Evolutionary conservation across 148 eudicot genomes (phyloP).

Genomic region (Nepenthes mirabilis): DNA sequence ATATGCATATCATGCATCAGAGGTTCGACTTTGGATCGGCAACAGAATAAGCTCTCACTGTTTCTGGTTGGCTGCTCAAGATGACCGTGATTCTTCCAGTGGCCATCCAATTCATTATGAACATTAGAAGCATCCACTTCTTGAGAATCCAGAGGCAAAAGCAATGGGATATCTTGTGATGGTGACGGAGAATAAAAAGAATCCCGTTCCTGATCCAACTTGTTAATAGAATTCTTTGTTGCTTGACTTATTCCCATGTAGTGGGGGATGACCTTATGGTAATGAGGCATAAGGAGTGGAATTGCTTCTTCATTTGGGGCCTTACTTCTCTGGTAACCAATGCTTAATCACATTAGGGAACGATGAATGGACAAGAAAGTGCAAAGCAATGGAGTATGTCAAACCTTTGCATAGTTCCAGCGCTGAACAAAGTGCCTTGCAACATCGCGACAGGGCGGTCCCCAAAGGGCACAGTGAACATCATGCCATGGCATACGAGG

Average conservation of each 20-base stretch:
- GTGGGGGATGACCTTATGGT: conserved; percentile 94
- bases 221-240: conserved; percentile 19
- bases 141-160: conserved; percentile 78
- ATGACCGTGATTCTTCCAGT: conserved; percentile 10
- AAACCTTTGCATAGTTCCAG: conserved; percentile 97
- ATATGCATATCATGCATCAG: conserved; percentile 35
- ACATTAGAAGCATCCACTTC: conserved; percentile 24
- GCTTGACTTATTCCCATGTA: conserved; percentile 56
- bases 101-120: conserved; percentile 20
- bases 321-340: conserved; percentile 65
- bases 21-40: conserved; percentile 41
- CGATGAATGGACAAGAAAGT: not conserved
- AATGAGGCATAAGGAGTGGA: conserved; percentile 91
- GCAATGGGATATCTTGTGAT: conserved; percentile 70
- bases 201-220: conserved; percentile 17
- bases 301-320: conserved; percentile 89
- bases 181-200: conserved; percentile 51
- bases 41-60: conserved; percentile 29
- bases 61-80: conserved; percentile 26
- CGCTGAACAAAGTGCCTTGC: conserved; percentile 97
- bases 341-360: conserved; percentile 7
- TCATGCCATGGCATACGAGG: conserved; percentile 99
- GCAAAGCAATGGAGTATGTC: not conserved
- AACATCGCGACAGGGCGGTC: conserved; percentile 97
- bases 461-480: conserved; percentile 98